Percentiles rank a stretch among this genome's conserved stretches.
Conservation (phyloP, 2,329 filamentous ascomycete genomes). For the Beauveria varroae region DNA sequence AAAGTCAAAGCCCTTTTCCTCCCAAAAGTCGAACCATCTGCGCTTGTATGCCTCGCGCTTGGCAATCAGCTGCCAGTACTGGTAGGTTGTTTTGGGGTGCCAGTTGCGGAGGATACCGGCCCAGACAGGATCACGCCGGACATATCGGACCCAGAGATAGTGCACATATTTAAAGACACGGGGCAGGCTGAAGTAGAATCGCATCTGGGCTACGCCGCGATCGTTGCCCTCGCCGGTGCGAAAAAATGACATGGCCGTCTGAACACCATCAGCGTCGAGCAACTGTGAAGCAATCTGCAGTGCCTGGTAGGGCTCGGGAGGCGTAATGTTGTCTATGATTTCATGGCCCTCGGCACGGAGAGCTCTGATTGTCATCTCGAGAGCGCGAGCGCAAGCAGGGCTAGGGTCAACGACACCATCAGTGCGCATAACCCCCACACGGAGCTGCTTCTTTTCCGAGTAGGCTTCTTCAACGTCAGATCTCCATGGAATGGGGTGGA, state of each 20-base stretch:
- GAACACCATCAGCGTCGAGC: conserved; percentile 76
- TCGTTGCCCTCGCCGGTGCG: conserved; percentile 74
- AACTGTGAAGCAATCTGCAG: conserved; percentile 71
- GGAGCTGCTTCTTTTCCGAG: conserved; percentile 53
- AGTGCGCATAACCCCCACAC: conserved; percentile 69
- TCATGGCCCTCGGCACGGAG: conserved; percentile 68
- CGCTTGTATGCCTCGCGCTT: conserved; percentile 71
- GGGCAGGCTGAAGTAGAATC: conserved; percentile 65
- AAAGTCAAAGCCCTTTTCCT: conserved; percentile 63
- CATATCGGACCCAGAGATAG: conserved; percentile 82
- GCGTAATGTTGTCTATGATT: conserved; percentile 53
- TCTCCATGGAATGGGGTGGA: conserved; percentile 80
- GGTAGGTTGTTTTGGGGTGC: conserved; percentile 62
- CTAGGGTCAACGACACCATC: conserved; percentile 81
- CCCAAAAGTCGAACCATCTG: conserved; percentile 82
- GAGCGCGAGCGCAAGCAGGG: conserved; percentile 71
- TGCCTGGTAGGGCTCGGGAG: conserved; percentile 66
- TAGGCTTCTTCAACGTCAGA: conserved; percentile 51
- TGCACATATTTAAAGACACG: conserved; percentile 74
- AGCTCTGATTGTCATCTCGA: conserved; percentile 63
- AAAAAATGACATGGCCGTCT: conserved; percentile 71
- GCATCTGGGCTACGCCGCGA: conserved; percentile 66
- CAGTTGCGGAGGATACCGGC: conserved; percentile 68
- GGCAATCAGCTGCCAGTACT: conserved; percentile 77
- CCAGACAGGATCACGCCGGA: conserved; percentile 69